Base-by-base conservation (phyloP, 2,329 filamentous ascomycete species). In the Aureobasidium melanogenum region DNA sequence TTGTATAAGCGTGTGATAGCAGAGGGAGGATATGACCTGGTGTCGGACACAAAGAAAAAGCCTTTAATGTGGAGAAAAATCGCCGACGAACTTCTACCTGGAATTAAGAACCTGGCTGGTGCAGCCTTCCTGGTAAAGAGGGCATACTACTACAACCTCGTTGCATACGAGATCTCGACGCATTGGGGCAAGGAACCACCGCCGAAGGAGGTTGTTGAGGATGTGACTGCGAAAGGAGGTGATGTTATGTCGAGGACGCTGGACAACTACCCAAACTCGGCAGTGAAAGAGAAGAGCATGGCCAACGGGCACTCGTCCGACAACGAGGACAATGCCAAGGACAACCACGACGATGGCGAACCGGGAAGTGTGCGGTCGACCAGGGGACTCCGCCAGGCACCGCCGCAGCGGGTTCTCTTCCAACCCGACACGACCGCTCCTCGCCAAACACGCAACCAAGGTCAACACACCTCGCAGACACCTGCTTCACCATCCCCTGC, bases 71-170 rank as follows among this genome's bases (percentile, higher is more conserved):
- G 91, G 91, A 84, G 90, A 65, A 85, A 85, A 67, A 82, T 96
- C 68, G 89, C 88, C 14, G 81, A 86, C 58, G 86, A 91, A 67
- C 87, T 96, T 62, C 84, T 89, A 54, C 83, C 92, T 65, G 85
- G 85, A 69, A 86, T 85, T 61, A 81, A 83, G 68, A 91, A 93
- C 70, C 85, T 89, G 63, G 83, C 90, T 7, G 89, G 90, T n/a
- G 85, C 91, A 63, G 91, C 90, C 15, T 96, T 95, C 75, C 83
- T 88, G 63, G 79, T 96, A 61, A 96, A 96, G 76, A 88, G 88
- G 61, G 86, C 88, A 64, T 96, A 94, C 77, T 95, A 95, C 79
- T 92, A 91, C 73, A 91, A 93, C 69, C 82, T 96, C 47, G 88
- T 88, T 14, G 91, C 91, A 1, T 96, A 88, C 74, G 91, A 96